These are phyloP conservation scores for Daedaleopsis nitida DNA, from an alignment of 768 basidiomycete genomes.

Conservation along the genomic window DNA sequence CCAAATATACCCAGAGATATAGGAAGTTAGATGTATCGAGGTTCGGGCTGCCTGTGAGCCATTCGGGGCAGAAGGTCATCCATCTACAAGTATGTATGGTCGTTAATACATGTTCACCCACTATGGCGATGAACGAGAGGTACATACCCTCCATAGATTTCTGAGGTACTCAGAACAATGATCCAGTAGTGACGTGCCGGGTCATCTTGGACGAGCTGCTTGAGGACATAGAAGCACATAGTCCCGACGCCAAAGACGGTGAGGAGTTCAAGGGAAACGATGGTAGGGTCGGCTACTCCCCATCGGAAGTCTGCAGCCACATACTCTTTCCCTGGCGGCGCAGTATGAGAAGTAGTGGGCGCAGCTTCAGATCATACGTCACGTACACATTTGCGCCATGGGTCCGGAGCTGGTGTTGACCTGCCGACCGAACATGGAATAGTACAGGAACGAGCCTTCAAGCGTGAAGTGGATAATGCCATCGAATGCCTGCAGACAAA, in stretches of 20 bases:
- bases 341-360: background rate
- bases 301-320: conserved; percentile 80
- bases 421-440: conserved; percentile 72
- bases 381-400: conserved; percentile 75
- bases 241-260: conserved; percentile 82
- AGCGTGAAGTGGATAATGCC: conserved; percentile 77
- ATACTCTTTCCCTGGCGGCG: conserved; percentile 71
- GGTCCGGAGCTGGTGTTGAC: conserved; percentile 70
- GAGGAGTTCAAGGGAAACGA: conserved; percentile 81
- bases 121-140: background rate
- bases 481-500: conserved; percentile 63
- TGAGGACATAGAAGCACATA: conserved; percentile 70
- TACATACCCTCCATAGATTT: conserved; percentile 71
- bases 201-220: conserved; percentile 63
- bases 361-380: background rate
- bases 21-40: conserved; percentile 70
- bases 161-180: conserved; percentile 71
- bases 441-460: conserved; percentile 80
- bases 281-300: conserved; percentile 76
- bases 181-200: conserved; percentile 80
- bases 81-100: conserved; percentile 37
- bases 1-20: conserved; percentile 79
- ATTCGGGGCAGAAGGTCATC: conserved; percentile 92
- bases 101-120: background rate
- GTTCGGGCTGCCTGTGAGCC: conserved; percentile 74